phyloP scores from a whole-genome alignment of 768 basidiomycete species.

The Tylopilus sp. region DNA sequence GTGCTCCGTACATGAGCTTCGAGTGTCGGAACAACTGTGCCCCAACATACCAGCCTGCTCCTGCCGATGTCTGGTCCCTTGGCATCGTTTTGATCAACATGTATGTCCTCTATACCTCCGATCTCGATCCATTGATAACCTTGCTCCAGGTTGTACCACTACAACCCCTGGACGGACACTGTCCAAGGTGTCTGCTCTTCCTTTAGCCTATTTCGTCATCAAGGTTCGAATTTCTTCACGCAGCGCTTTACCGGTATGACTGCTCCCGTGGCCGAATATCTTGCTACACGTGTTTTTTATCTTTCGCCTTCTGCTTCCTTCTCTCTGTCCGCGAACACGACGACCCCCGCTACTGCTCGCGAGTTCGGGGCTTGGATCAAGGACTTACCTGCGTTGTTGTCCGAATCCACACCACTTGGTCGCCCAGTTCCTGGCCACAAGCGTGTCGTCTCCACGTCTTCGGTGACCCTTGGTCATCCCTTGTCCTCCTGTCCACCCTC shows the following conservation, averaged over 20 bases:
- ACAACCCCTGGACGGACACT: slow-evolving; percentile 97
- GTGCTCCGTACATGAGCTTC: slow-evolving; percentile 98
- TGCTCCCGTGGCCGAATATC: slow-evolving; percentile 77
- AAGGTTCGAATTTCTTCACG: slow-evolving; percentile 85
- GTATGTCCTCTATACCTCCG: slow-evolving; percentile 41
- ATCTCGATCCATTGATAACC: slow-evolving; percentile 1
- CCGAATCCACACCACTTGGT: slow-evolving; percentile 31
- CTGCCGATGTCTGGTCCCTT: slow-evolving; percentile 98
- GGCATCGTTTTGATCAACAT: slow-evolving; percentile 99
- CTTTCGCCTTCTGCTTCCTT: slow-evolving; percentile 54
- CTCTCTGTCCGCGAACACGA: slow-evolving; percentile 25
- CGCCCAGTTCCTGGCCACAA: slow-evolving; percentile 42
- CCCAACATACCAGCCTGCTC: slow-evolving; percentile 89
- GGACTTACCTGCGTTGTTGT: slow-evolving; percentile 73
- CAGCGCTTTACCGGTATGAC: slow-evolving; percentile 90
- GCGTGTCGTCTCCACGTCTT: slow-evolving; percentile 58
- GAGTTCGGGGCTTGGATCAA: slow-evolving; percentile 87
- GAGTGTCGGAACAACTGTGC: slow-evolving; percentile 98
- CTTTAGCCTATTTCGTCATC: slow-evolving; percentile 74
- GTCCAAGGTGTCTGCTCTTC: slow-evolving; percentile 74
- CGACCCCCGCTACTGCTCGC: slow-evolving; percentile 54
- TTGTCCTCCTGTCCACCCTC: slow-evolving; percentile 64
- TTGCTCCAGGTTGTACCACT: slow-evolving; percentile 82
- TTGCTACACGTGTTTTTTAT: slow-evolving; percentile 82
- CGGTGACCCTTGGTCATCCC: slow-evolving; percentile 56